phyloP scores from a whole-genome alignment of 2,329 filamentous ascomycete genomes.

The Colletotrichum viniferum region DNA sequence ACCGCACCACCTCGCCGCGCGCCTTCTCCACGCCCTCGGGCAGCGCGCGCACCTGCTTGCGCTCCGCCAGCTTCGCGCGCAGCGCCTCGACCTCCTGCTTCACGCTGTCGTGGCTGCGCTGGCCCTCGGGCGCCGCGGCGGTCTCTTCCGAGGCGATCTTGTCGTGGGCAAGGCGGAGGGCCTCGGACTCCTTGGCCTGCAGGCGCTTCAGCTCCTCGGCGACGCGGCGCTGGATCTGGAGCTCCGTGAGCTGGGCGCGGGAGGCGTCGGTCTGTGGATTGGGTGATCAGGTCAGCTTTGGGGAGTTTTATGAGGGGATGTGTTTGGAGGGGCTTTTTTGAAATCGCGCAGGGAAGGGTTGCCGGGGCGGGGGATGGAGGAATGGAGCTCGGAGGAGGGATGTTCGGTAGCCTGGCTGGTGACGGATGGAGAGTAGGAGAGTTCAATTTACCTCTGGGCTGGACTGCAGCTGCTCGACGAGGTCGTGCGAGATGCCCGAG shows the following conservation, averaged over 20 bases:
- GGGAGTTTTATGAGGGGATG: no score
- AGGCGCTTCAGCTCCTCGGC: conserved; percentile 83
- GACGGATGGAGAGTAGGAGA: not conserved
- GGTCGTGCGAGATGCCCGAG: conserved; percentile 73
- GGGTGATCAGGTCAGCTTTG: not conserved
- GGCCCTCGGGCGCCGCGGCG: conserved; percentile 25
- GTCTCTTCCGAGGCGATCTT: conserved; percentile 54
- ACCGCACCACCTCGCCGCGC: conserved; percentile 77
- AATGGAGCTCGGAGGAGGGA: not conserved
- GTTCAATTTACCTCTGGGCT: conserved; percentile 76
- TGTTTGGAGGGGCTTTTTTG: not conserved
- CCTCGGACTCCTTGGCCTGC: conserved; percentile 70
- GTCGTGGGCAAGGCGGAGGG: conserved; percentile 72
- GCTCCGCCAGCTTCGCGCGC: conserved; percentile 62
- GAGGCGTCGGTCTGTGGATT: conserved; percentile 79
- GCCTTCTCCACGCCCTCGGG: conserved; percentile 77
- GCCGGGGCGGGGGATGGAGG: no score
- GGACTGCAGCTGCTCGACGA: conserved; percentile 82
- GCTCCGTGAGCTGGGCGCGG: conserved; percentile 81
- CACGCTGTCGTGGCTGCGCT: conserved; percentile 50
- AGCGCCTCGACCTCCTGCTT: conserved; percentile 64
- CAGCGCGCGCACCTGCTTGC: conserved; percentile 69
- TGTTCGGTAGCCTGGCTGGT: not conserved
- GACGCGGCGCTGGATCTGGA: conserved; percentile 87
- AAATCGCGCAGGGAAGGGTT: not conserved